phyloP scores from a whole-genome alignment of 306 rosid genomes.

The Sechiopsis laciniata region DNA sequence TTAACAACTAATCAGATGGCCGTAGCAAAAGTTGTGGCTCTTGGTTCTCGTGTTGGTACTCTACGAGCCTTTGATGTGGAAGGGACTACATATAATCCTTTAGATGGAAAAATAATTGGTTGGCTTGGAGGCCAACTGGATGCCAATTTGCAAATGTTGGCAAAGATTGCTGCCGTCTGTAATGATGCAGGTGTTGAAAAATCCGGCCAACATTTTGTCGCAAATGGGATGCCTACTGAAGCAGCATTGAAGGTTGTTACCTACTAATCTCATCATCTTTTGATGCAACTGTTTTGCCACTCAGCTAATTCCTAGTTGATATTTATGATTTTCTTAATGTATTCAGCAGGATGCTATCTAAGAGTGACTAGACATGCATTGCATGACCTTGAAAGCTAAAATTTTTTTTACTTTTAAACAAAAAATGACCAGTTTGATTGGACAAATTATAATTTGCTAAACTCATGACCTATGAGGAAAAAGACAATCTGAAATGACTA shows the following conservation, averaged over 20 bases:
- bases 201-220: constrained; percentile 22
- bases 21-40: constrained; percentile 47
- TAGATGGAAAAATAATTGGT: constrained; percentile 48
- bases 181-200: constrained; percentile 49
- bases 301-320: neutral
- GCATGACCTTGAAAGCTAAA: constrained; percentile 3
- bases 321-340: neutral
- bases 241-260: constrained; percentile 22
- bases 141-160: constrained; percentile 52
- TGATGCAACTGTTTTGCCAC: neutral
- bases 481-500: neutral
- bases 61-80: constrained; percentile 58
- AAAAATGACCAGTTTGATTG: neutral
- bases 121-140: constrained; percentile 46
- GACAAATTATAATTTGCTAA: neutral
- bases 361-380: constrained; percentile 10
- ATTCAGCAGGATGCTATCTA: neutral
- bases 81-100: constrained; percentile 54
- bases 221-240: constrained; percentile 23
- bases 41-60: constrained; percentile 36
- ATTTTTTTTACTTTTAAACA: neutral
- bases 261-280: constrained; percentile 15
- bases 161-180: constrained; percentile 51
- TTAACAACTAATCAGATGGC: constrained; percentile 65
- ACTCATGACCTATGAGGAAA: neutral